These are phyloP conservation scores for Coemansia erecta DNA, from an alignment of 192 early-diverging fungal genomes.

Conservation along the genomic window DNA sequence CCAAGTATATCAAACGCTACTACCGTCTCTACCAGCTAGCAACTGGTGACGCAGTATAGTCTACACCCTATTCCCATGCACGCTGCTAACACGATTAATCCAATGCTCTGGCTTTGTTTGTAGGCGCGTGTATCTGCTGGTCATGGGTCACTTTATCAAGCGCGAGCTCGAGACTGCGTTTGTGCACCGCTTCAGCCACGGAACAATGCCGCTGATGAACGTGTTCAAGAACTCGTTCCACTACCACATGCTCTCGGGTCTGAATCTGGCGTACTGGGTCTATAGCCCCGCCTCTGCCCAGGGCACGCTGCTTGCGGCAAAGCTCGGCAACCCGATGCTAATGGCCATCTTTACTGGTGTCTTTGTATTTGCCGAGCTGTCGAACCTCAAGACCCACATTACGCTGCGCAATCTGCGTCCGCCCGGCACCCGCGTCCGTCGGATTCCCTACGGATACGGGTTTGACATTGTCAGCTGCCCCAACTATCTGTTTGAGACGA, in stretches of 20 bases:
- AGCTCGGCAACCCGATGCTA: slow-evolving; percentile 45
- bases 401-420: slow-evolving; percentile 91
- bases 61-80: no score
- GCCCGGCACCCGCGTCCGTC: slow-evolving; percentile 77
- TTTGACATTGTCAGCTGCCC: slow-evolving; percentile 87
- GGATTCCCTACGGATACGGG: slow-evolving; percentile 89
- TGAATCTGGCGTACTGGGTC: slow-evolving; percentile 82
- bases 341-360: slow-evolving; percentile 31
- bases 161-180: slow-evolving; percentile 90
- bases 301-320: slow-evolving; percentile 33
- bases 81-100: no score
- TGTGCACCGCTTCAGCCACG: slow-evolving; percentile 90
- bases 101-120: not conserved
- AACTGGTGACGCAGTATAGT: not conserved
- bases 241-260: slow-evolving; percentile 85
- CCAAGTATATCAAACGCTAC: not conserved
- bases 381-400: slow-evolving; percentile 80
- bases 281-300: slow-evolving; percentile 78
- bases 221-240: slow-evolving; percentile 94
- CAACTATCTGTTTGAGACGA: slow-evolving; percentile 90
- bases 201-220: slow-evolving; percentile 94
- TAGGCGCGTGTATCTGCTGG: slow-evolving; percentile 65
- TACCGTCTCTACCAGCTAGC: not conserved
- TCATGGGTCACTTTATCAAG: slow-evolving; percentile 87
- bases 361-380: slow-evolving; percentile 68